A percentile compares a stretch with the other conserved stretches of the same genome.
These are phyloP conservation scores for Parmales sp. DNA, from an alignment of 108 stramenopile species.

Conservation along the genomic window DNA sequence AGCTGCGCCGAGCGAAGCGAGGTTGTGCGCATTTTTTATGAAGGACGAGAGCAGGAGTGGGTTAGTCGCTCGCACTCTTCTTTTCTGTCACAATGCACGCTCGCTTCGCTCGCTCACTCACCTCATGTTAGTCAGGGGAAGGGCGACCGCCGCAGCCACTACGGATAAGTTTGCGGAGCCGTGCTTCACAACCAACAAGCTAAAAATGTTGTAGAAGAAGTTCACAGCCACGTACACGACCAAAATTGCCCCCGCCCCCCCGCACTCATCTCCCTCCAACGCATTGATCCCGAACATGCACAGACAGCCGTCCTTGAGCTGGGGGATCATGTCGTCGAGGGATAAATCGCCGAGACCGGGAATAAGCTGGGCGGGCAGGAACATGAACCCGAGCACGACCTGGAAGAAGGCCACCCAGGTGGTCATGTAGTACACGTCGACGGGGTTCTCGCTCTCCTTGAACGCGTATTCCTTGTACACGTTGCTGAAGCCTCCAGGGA, in stretches of 20 bases:
- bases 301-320: neutral
- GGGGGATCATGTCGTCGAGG: neutral
- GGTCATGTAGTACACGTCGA: slow-evolving; percentile 10
- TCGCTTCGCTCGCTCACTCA: too few relatives aligned
- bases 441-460: slow-evolving; percentile 1
- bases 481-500: neutral
- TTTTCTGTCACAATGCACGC: too few relatives aligned
- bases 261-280: slow-evolving; percentile 1
- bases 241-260: neutral
- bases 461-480: slow-evolving; percentile 9
- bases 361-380: neutral
- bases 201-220: slow-evolving; percentile 1
- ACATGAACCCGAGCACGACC: neutral
- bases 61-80: too few relatives aligned
- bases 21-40: too few relatives aligned
- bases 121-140: slow-evolving; percentile 5
- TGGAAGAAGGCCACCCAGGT: neutral
- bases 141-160: neutral
- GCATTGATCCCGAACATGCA: slow-evolving; percentile 3
- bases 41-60: too few relatives aligned
- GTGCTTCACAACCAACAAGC: slow-evolving; percentile 1
- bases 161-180: neutral
- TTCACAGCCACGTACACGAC: neutral
- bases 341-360: neutral
- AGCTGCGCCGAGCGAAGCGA: too few relatives aligned